phyloP scores from a whole-genome alignment of 805 yeast species.

The Yarrowia sp. region DNA sequence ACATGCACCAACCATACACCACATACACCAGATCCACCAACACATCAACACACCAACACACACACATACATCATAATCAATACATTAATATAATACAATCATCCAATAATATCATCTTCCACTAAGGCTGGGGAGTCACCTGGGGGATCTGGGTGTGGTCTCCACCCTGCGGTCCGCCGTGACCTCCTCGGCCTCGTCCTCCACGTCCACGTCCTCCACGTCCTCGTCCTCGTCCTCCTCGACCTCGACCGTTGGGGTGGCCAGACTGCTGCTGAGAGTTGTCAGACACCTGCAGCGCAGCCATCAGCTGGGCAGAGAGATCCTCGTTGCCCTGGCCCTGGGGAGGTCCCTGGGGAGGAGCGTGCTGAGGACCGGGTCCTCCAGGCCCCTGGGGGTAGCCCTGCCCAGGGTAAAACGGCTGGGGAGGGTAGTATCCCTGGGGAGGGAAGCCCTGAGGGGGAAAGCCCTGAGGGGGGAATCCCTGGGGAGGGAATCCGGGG shows the following conservation, averaged over 20 bases:
- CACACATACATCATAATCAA: too few relatives aligned
- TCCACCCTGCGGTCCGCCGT: constrained; percentile 1
- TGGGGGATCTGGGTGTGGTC: not conserved
- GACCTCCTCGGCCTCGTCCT: constrained; percentile 30
- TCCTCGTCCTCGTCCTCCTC: constrained; percentile 32
- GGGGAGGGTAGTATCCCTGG: constrained; percentile 25
- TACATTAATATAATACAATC: constrained; percentile 9
- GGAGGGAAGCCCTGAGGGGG: constrained; percentile 25
- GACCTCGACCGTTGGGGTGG: constrained; percentile 30
- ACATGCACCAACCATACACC: too few relatives aligned
- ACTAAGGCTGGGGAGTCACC: constrained; percentile 11
- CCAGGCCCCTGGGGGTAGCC: not conserved
- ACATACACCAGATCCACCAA: too few relatives aligned
- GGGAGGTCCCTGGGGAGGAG: not conserved
- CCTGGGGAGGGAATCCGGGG: constrained; percentile 17
- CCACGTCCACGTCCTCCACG: constrained; percentile 28
- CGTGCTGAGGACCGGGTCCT: not conserved
- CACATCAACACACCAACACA: too few relatives aligned
- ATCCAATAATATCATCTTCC: not conserved
- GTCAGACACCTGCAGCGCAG: constrained; percentile 30
- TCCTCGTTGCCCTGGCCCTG: constrained; percentile 26
- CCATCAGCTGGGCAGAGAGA: constrained; percentile 34
- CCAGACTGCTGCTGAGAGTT: constrained; percentile 19
- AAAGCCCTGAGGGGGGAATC: constrained; percentile 26
- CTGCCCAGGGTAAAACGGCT: constrained; percentile 20